Evolutionary conservation across 2,329 filamentous ascomycete genomes (phyloP).

Genomic region (Endoconidiophora laricicola): DNA sequence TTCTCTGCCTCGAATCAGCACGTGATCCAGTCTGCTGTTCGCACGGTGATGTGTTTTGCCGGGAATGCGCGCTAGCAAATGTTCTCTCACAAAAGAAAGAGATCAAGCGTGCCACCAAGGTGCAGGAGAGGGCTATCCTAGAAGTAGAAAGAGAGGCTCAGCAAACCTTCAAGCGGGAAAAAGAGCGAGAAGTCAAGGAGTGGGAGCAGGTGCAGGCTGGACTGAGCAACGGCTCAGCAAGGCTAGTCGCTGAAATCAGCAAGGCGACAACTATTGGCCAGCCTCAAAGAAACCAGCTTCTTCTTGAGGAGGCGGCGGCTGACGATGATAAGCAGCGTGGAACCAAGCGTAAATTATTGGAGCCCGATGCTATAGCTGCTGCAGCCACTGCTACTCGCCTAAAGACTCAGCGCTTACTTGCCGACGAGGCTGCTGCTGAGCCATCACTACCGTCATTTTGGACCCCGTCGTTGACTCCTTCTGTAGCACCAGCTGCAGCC

Average conservation of each 20-base stretch:
- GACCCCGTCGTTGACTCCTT: conserved; percentile 70
- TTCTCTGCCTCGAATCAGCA: conserved; percentile 68
- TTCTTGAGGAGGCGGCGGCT: neutral
- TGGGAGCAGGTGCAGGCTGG: conserved; percentile 79
- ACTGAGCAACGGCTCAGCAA: conserved; percentile 21
- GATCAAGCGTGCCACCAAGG: conserved; percentile 62
- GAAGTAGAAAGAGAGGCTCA: conserved; percentile 42
- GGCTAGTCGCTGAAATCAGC: neutral
- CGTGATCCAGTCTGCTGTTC: conserved; percentile 70
- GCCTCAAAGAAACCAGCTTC: neutral
- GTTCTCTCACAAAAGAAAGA: conserved; percentile 85
- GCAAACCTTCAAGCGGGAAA: conserved; percentile 48
- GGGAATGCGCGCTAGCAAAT: conserved; percentile 82
- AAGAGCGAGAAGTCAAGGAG: conserved; percentile 51
- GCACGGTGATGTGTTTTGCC: conserved; percentile 81
- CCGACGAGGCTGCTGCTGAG: conserved; percentile 55
- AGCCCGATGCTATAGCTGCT: conserved; percentile 48
- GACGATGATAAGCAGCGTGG: conserved; percentile 13
- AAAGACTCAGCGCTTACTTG: conserved; percentile 52
- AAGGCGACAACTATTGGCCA: conserved; percentile 15
- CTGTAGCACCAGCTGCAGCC: conserved; percentile 28
- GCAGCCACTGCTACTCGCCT: conserved; percentile 51
- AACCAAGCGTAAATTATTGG: conserved; percentile 58
- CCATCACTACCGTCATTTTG: conserved; percentile 72
- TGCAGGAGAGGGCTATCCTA: conserved; percentile 28